Conservation (phyloP, 2,329 filamentous ascomycete species). For the Huntiella omanensis region DNA sequence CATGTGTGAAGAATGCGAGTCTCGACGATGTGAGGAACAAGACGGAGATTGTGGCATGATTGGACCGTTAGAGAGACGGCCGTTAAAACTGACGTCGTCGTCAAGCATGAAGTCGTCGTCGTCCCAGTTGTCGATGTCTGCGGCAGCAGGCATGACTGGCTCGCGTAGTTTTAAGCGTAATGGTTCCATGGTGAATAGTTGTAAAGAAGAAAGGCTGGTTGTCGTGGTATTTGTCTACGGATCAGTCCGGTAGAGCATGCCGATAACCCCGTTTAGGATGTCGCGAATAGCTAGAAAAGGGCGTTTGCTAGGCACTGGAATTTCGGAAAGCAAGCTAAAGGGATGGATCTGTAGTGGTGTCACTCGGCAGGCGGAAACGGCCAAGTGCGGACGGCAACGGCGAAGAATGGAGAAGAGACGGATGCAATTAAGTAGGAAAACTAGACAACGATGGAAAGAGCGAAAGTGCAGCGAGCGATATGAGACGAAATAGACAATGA, state of each 20-base stretch:
- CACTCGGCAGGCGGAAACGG: too few relatives aligned
- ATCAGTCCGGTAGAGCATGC: neutral
- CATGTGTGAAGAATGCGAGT: slow-evolving; percentile 63
- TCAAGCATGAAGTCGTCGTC: slow-evolving; percentile 60
- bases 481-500: too few relatives aligned
- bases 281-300: neutral
- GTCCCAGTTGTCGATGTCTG: slow-evolving; percentile 56
- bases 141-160: slow-evolving; percentile 37
- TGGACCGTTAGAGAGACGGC: slow-evolving; percentile 28
- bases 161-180: slow-evolving; percentile 33
- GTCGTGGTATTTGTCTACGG: neutral
- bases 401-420: too few relatives aligned
- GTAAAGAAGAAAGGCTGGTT: neutral
- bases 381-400: too few relatives aligned
- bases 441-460: too few relatives aligned
- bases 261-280: neutral
- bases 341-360: neutral
- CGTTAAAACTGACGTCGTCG: slow-evolving; percentile 35
- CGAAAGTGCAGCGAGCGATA: too few relatives aligned
- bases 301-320: neutral
- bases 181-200: slow-evolving; percentile 27
- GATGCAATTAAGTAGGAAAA: too few relatives aligned
- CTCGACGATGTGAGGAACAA: slow-evolving; percentile 34
- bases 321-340: neutral
- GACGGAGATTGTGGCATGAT: slow-evolving; percentile 21